Percentiles rank a stretch among this genome's conserved stretches.
Evolutionary conservation across 1,139 yeast species (phyloP).

Genomic region (Suhomyces maxii): DNA sequence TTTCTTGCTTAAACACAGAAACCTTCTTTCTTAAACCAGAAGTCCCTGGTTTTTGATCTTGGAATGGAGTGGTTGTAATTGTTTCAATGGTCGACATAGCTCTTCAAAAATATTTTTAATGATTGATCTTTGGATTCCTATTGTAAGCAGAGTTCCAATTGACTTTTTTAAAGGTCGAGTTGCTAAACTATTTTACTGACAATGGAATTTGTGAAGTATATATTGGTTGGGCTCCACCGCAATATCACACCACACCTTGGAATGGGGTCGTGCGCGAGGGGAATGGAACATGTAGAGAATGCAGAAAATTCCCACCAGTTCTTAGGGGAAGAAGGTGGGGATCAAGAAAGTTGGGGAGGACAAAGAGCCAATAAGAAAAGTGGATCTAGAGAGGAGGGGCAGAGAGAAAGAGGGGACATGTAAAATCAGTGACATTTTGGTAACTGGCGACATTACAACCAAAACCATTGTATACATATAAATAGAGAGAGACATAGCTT

Average conservation of each 20-base stretch:
- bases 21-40: constrained; percentile 95
- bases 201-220: background rate
- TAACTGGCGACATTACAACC: background rate
- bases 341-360: too few species aligned
- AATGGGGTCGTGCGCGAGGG: constrained; percentile 4
- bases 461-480: background rate
- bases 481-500: too few species aligned
- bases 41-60: constrained; percentile 97
- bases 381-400: too few species aligned
- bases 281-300: background rate
- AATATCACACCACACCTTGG: constrained; percentile 2
- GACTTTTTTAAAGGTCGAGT: background rate
- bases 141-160: background rate
- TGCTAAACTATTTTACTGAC: background rate
- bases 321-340: too few species aligned
- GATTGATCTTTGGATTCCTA: background rate
- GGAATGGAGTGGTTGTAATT: constrained; percentile 68
- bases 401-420: too few species aligned
- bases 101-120: background rate
- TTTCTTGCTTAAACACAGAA: constrained; percentile 71
- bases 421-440: background rate
- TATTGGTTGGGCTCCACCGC: constrained; percentile 2
- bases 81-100: constrained; percentile 22
- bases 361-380: too few species aligned
- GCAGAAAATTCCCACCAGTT: background rate